Evolutionary conservation across 1,284 basidiomycete species (phyloP).

Genomic region (Ganoderma lingzhi): DNA sequence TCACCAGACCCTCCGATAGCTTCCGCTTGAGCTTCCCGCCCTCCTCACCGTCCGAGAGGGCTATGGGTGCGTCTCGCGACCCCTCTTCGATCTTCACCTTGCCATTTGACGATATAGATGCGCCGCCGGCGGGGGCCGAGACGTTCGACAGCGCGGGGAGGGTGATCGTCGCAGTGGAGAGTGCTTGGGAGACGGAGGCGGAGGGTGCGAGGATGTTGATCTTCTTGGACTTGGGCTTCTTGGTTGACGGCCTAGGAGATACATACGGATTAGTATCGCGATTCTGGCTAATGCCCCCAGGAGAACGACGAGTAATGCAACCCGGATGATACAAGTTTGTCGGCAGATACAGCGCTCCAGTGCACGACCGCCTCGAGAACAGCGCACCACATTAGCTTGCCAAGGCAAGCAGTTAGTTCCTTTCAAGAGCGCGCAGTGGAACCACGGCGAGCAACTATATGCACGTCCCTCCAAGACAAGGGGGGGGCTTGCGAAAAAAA

Average conservation of each 20-base stretch:
- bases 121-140: slow-evolving; percentile 32
- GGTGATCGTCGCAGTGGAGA: slow-evolving; percentile 41
- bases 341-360: not conserved
- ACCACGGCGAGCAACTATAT: not conserved
- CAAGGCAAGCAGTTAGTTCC: not conserved
- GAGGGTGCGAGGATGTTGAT: slow-evolving; percentile 43
- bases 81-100: slow-evolving; percentile 43
- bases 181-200: slow-evolving; percentile 41
- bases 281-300: not conserved
- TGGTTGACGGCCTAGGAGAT: slow-evolving; percentile 51
- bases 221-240: slow-evolving; percentile 76
- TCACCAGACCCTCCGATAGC: slow-evolving; percentile 27
- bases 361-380: not conserved
- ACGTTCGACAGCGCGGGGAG: slow-evolving; percentile 32
- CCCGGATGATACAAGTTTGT: not conserved
- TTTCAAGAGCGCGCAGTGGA: not conserved
- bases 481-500: too few relatives aligned
- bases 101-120: slow-evolving; percentile 16
- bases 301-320: not conserved
- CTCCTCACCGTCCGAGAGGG: slow-evolving; percentile 49
- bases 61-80: slow-evolving; percentile 60
- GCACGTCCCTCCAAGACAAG: not conserved
- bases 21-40: slow-evolving; percentile 42
- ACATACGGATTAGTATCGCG: not conserved
- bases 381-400: not conserved